phyloP scores from a whole-genome alignment of 495 filamentous ascomycete genomes.

The Acidomyces sp. region DNA sequence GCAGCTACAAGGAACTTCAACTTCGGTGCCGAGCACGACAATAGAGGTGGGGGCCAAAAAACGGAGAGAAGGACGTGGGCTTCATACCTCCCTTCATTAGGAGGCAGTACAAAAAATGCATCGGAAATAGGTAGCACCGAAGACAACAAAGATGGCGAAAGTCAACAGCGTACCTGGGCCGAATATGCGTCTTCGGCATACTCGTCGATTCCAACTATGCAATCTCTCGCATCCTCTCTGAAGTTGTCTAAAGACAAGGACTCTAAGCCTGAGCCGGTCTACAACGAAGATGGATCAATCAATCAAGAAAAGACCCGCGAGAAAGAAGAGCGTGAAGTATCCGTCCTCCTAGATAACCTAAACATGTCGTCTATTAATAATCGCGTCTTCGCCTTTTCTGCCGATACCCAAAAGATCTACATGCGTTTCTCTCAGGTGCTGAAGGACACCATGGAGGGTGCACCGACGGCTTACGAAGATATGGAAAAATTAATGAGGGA shows the following conservation, averaged over 20 bases:
- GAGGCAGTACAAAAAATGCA: slow-evolving; percentile 4
- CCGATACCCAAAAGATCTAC: slow-evolving; percentile 66
- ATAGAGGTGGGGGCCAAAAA: neutral
- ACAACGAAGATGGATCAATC: slow-evolving; percentile 23
- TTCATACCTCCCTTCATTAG: slow-evolving; percentile 11
- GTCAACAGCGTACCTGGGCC: slow-evolving; percentile 9
- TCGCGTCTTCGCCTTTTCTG: slow-evolving; percentile 65
- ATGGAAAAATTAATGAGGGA: slow-evolving; percentile 69
- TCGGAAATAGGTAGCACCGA: neutral
- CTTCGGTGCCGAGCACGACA: neutral
- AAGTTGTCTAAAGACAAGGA: slow-evolving; percentile 15
- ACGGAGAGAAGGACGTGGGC: slow-evolving; percentile 18
- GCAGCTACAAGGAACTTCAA: slow-evolving; percentile 13
- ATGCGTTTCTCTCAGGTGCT: slow-evolving; percentile 76
- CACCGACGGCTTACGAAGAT: slow-evolving; percentile 84
- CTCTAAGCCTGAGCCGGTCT: slow-evolving; percentile 28
- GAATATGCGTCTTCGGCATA: slow-evolving; percentile 15
- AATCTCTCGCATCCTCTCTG: slow-evolving; percentile 8
- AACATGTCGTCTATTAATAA: slow-evolving; percentile 69
- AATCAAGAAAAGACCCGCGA: slow-evolving; percentile 34
- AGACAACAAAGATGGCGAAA: neutral
- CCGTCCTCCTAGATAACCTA: slow-evolving; percentile 60
- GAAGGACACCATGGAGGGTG: slow-evolving; percentile 82
- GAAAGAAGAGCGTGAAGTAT: slow-evolving; percentile 62
- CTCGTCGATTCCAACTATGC: slow-evolving; percentile 8